Evolutionary conservation across 768 basidiomycete species (phyloP).

Genomic region (Lactifluus hygrophoroides): DNA sequence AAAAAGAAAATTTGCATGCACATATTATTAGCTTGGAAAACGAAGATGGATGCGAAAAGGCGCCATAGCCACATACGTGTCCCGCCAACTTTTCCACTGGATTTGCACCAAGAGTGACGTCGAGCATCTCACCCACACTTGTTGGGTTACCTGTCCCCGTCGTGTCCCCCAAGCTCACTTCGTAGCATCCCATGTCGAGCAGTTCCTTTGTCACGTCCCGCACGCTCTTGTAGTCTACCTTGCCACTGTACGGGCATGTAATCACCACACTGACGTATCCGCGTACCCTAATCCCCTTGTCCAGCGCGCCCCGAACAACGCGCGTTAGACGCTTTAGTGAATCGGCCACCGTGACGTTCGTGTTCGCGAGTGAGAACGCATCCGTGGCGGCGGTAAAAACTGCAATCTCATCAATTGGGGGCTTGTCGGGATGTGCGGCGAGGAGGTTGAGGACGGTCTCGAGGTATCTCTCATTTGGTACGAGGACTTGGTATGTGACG

Average conservation of each 20-base stretch:
- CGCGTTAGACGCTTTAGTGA: constrained; percentile 55
- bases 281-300: constrained; percentile 57
- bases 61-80: constrained; percentile 37
- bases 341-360: constrained; percentile 64
- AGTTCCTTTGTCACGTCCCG: constrained; percentile 63
- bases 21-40: background rate
- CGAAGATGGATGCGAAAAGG: background rate
- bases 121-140: constrained; percentile 58
- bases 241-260: constrained; percentile 81
- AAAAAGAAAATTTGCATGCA: background rate
- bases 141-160: constrained; percentile 77
- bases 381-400: constrained; percentile 89
- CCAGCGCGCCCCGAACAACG: constrained; percentile 54
- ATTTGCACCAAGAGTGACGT: constrained; percentile 55
- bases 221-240: constrained; percentile 54
- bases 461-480: constrained; percentile 74
- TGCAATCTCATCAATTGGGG: constrained; percentile 73
- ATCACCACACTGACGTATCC: constrained; percentile 85
- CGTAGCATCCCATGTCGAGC: constrained; percentile 88
- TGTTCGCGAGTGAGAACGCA: constrained; percentile 77
- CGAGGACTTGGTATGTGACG: constrained; percentile 69
- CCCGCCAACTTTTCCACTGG: constrained; percentile 64
- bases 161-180: constrained; percentile 88
- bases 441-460: constrained; percentile 58
- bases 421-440: constrained; percentile 29